Conservation (phyloP, 306 rosid genomes). For the Hippophae gyantsensis region DNA sequence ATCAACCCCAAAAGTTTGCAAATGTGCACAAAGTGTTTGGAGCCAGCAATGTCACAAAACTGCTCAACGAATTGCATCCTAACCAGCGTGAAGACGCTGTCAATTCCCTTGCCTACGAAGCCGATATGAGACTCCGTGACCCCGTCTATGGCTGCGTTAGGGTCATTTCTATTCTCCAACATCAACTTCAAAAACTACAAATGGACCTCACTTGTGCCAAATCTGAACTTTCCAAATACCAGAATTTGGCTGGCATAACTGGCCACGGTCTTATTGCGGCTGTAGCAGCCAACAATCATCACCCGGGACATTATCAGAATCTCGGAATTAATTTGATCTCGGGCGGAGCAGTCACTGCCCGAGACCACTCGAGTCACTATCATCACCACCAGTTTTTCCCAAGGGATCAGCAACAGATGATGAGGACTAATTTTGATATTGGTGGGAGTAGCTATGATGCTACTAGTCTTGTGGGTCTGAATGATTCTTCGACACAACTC, state of each 20-base stretch:
- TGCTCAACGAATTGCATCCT: conserved; percentile 83
- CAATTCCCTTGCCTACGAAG: conserved; percentile 92
- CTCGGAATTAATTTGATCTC: conserved; percentile 21
- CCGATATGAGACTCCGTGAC: conserved; percentile 93
- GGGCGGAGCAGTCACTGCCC: conserved; percentile 6
- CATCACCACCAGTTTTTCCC: conserved; percentile 65
- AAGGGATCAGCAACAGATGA: conserved; percentile 39
- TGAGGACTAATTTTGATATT: conserved; percentile 30
- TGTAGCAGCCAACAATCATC: conserved; percentile 17
- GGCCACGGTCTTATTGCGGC: conserved; percentile 37
- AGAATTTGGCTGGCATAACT: conserved; percentile 36
- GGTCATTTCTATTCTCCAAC: conserved; percentile 87
- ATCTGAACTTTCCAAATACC: conserved; percentile 78
- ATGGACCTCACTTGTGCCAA: conserved; percentile 85
- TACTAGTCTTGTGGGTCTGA: conserved; percentile 60
- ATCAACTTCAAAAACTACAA: conserved; percentile 91
- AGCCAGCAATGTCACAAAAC: conserved; percentile 86
- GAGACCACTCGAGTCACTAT: conserved; percentile 30
- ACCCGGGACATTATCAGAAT: conserved; percentile 17
- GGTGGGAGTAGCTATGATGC: conserved; percentile 49
- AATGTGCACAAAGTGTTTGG: conserved; percentile 91
- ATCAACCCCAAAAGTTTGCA: conserved; percentile 90
- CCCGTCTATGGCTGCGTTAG: conserved; percentile 93
- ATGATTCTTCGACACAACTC: conserved; percentile 63
- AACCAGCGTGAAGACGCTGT: conserved; percentile 94